Evolutionary conservation across 306 rosid species (phyloP).

Genomic region (Senna siamea): DNA sequence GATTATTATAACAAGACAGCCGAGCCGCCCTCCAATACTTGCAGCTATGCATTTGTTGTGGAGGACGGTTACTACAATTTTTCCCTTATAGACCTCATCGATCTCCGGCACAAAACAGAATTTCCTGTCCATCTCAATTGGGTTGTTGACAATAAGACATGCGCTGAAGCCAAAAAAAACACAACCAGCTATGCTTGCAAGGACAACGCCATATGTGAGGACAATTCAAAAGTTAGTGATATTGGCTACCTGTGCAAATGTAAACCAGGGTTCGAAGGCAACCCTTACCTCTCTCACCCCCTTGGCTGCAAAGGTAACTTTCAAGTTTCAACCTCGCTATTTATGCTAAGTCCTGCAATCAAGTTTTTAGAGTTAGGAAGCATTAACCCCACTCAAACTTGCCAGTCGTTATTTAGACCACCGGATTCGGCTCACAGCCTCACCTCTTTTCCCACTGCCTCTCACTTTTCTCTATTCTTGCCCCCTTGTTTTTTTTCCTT

Average conservation of each 20-base stretch:
- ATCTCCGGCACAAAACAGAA: background rate
- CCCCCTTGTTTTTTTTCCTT: too few species aligned
- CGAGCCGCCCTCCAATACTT: background rate
- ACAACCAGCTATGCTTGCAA: background rate
- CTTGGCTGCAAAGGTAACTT: slow-evolving; percentile 34
- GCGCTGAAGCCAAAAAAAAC: slow-evolving; percentile 5
- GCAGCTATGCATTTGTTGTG: slow-evolving; percentile 42
- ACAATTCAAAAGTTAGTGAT: too few species aligned
- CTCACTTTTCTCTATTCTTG: too few species aligned
- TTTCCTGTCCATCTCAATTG: slow-evolving; percentile 49
- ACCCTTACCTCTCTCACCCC: slow-evolving; percentile 29
- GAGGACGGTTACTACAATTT: slow-evolving; percentile 38
- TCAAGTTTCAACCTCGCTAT: too few species aligned
- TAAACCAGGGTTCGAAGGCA: slow-evolving; percentile 33
- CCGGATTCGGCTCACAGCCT: too few species aligned
- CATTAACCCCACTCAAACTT: too few species aligned
- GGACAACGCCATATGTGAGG: background rate
- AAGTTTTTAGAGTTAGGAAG: too few species aligned
- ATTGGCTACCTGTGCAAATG: slow-evolving; percentile 40
- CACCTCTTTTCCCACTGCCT: too few species aligned
- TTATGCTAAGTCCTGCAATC: too few species aligned
- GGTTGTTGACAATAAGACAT: slow-evolving; percentile 42
- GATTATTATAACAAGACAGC: rapidly evolving
- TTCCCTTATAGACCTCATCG: background rate
- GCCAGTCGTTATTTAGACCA: too few species aligned